These are phyloP conservation scores for Alternaria arborescens DNA, from an alignment of 2,329 filamentous ascomycete species.

Conservation along the genomic window DNA sequence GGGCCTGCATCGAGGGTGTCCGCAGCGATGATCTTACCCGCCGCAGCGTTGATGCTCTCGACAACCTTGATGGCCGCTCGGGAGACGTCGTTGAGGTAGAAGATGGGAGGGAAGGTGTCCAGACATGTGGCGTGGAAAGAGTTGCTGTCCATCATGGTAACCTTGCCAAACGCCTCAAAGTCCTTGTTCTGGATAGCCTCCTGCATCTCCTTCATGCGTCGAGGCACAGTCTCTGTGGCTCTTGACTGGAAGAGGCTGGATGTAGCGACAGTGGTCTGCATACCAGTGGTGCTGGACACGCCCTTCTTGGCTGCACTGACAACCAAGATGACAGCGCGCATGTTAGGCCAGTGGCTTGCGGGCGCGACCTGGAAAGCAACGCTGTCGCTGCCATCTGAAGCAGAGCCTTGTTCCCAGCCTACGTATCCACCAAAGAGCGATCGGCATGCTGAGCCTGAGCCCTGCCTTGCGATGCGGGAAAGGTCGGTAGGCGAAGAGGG, in stretches of 20 bases:
- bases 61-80: constrained; percentile 87
- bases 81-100: constrained; percentile 96
- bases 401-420: constrained; percentile 84
- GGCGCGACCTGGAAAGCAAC: constrained; percentile 88
- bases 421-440: constrained; percentile 95
- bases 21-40: constrained; percentile 82
- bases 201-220: constrained; percentile 85
- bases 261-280: constrained; percentile 96
- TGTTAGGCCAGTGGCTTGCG: constrained; percentile 90
- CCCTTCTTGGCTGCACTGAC: constrained; percentile 95
- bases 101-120: constrained; percentile 96
- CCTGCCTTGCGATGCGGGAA: constrained; percentile 88
- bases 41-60: constrained; percentile 83
- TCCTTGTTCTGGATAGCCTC: constrained; percentile 78
- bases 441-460: constrained; percentile 92
- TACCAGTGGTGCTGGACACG: constrained; percentile 88
- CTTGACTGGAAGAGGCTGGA: constrained; percentile 85
- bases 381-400: constrained; percentile 83
- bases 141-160: constrained; percentile 97
- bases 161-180: constrained; percentile 84
- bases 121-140: constrained; percentile 94
- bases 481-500: constrained; percentile 82
- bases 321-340: constrained; percentile 91
- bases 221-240: constrained; percentile 78
- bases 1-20: constrained; percentile 98